Evolutionary conservation across 2,329 filamentous ascomycete genomes (phyloP).

Genomic region (Cladosporium sp.): DNA sequence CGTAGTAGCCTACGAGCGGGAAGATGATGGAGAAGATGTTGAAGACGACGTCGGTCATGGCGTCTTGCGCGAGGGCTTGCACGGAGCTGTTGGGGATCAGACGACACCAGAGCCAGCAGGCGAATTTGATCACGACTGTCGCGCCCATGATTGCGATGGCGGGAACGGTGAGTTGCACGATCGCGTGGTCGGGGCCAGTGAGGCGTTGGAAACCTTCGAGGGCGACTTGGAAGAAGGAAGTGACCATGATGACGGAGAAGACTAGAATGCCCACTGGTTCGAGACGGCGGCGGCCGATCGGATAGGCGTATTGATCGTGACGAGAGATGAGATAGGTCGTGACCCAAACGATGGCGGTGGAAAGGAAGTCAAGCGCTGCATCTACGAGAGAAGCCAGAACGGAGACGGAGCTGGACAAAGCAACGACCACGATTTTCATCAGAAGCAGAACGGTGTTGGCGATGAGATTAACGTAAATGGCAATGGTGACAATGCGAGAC

Average conservation of each 20-base stretch:
- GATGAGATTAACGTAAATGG: conserved; percentile 79
- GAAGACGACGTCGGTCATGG: conserved; percentile 77
- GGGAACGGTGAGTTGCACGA: conserved; percentile 69
- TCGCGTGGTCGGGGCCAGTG: conserved; percentile 54
- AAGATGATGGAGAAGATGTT: conserved; percentile 87
- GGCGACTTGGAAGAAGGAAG: conserved; percentile 73
- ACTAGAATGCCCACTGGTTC: conserved; percentile 78
- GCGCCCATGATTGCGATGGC: conserved; percentile 76
- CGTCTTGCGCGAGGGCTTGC: conserved; percentile 69
- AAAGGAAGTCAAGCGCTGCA: conserved; percentile 74
- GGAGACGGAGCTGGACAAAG: conserved; percentile 75
- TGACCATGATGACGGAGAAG: conserved; percentile 83
- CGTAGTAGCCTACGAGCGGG: conserved; percentile 73
- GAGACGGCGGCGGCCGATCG: conserved; percentile 70
- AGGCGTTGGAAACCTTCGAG: conserved; percentile 66
- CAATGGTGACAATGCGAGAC: conserved; percentile 73
- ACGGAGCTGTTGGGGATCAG: conserved; percentile 82
- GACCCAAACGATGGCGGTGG: conserved; percentile 74
- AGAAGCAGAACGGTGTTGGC: conserved; percentile 73
- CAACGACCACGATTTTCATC: conserved; percentile 72
- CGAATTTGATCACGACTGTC: conserved; percentile 76
- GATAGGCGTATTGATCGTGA: conserved; percentile 71
- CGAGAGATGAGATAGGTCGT: conserved; percentile 71
- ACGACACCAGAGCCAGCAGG: conserved; percentile 84
- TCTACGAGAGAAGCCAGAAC: conserved; percentile 77